Percentiles rank a stretch among this genome's conserved stretches.
These are phyloP conservation scores for Botryotinia narcissicola DNA, from an alignment of 2,329 filamentous ascomycete genomes.

Conservation along the genomic window DNA sequence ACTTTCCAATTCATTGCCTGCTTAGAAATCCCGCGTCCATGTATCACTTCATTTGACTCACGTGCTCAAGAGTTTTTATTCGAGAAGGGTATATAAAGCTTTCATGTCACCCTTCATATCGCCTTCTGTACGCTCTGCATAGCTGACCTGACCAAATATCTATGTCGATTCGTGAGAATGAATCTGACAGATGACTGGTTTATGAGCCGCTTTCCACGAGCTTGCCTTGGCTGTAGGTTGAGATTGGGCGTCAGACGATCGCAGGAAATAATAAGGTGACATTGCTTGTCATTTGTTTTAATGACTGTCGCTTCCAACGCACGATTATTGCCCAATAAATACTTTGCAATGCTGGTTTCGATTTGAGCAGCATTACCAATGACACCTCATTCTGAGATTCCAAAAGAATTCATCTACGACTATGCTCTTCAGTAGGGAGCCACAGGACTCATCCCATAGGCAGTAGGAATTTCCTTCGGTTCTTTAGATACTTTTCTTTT, in stretches of 20 bases:
- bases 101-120: no score
- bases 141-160: no score
- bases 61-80: no score
- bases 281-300: not conserved
- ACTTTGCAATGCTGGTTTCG: fast-evolving
- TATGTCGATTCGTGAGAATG: no score
- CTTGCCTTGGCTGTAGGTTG: no score
- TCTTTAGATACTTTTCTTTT: not conserved
- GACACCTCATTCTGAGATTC: no score
- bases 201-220: no score
- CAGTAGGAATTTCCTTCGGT: no score
- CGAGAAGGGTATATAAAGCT: not conserved
- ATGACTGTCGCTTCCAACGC: not conserved
- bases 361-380: not conserved
- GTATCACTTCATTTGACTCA: no score
- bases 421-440: fast-evolving
- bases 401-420: not conserved
- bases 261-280: no score
- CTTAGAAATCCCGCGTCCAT: not conserved
- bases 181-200: no score
- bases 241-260: no score
- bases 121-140: not conserved
- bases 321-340: not conserved
- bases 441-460: not conserved
- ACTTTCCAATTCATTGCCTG: not conserved